phyloP scores from a whole-genome alignment of 257 asterid species.

The Buddleja alternifolia region DNA sequence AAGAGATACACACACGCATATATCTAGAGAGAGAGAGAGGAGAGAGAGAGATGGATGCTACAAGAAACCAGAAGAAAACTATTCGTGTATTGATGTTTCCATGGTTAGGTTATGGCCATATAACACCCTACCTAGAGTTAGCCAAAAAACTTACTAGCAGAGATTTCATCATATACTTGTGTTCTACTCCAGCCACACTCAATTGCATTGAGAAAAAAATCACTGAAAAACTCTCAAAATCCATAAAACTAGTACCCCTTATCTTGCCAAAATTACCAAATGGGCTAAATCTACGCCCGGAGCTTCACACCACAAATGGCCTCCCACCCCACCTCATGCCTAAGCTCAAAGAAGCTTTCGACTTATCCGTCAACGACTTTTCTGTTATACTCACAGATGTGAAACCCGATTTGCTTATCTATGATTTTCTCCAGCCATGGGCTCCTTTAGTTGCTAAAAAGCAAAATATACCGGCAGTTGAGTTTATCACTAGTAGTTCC shows the following conservation, averaged over 20 bases:
- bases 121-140: conserved; percentile 51
- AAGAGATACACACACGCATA: background rate
- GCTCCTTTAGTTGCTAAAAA: conserved; percentile 30
- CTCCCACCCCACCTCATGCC: conserved; percentile 51
- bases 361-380: conserved; percentile 26
- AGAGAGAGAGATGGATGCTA: background rate
- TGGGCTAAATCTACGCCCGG: conserved; percentile 38
- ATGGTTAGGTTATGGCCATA: conserved; percentile 57
- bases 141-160: conserved; percentile 47
- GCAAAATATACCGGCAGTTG: conserved; percentile 40
- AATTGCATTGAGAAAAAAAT: conserved; percentile 32
- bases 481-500: conserved; percentile 43
- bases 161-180: conserved; percentile 38
- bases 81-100: conserved; percentile 47
- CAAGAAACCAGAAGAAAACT: background rate
- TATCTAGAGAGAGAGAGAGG: background rate
- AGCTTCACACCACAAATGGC: conserved; percentile 53
- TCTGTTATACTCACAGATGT: conserved; percentile 14
- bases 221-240: background rate
- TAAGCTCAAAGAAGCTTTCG: conserved; percentile 37
- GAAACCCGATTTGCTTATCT: conserved; percentile 42
- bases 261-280: conserved; percentile 22
- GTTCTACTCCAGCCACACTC: conserved; percentile 49
- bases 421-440: conserved; percentile 54
- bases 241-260: conserved; percentile 38